Evolutionary conservation across 106 monocot species (phyloP), one percentile per base, ranked within the genome.

Genomic region (Triglochin maritima): DNA sequence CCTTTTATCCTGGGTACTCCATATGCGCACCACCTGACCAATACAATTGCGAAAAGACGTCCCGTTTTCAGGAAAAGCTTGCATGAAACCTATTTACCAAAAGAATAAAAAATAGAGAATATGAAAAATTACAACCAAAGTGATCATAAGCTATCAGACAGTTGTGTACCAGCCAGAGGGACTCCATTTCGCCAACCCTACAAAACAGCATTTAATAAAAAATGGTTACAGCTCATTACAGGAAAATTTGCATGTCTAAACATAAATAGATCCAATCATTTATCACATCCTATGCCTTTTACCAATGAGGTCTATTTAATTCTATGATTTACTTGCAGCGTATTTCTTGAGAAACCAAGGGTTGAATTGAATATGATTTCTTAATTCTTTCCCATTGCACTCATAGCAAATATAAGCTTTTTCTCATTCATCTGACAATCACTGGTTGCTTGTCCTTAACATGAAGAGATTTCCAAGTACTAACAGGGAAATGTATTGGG

Each of bases 1-100:
- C 61, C 62, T n/a, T 49, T 53, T 17, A 59, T 64, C 6, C 3
- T 8, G 48, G 14, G 45, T 51, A 62, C 43, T 6, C 47, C 87
- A 87, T 54, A 87, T 50, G 50, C 81, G 79, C 43, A 87, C 71
- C 59, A 81, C 53, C 68, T 73, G 65, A 55, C 73, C 66, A 15
- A 79, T 77, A 66, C 84, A 87, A 64, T 87, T 84, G 42, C 50
- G 53, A 69, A 72, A 67, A 70, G 68, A 57, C 62, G 58, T 63
- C 74, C 82, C 73, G 65, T 29, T 29, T 29, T 29, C 29, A 29
- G 29, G 29, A 29, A 29, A 29, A 29, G 29, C 29, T 29, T 29
- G 29, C 59, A 68, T 41, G 47, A 68, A 48, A 59, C 49, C 15
- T 61, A 48, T 3, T 3, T 5, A 0, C 13, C 48, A 14, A 47